Conservation (phyloP, 345 rosid genomes). For the Luvunga scandens region DNA sequence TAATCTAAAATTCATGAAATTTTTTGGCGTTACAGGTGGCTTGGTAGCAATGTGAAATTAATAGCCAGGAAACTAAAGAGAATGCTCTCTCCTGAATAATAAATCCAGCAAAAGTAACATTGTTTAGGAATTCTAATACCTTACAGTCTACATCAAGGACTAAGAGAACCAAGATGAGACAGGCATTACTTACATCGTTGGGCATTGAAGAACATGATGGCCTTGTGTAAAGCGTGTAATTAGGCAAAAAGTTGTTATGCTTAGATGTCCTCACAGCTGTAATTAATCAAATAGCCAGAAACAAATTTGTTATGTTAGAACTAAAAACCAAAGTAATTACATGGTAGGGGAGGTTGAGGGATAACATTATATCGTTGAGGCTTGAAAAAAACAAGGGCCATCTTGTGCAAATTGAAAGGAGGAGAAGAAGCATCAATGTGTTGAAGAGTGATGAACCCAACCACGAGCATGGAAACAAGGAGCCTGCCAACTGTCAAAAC, state of each 20-base stretch:
- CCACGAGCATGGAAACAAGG: conserved; percentile 48
- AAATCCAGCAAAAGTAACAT: too few relatives aligned
- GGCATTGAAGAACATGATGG: conserved; percentile 97
- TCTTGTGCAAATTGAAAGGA: conserved; percentile 68
- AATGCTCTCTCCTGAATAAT: too few relatives aligned
- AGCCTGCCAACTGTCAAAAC: conserved; percentile 82
- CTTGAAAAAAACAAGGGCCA: conserved; percentile 81
- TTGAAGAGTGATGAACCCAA: conserved; percentile 70
- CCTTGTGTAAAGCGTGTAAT: conserved; percentile 92
- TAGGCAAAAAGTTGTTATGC: conserved; percentile 4
- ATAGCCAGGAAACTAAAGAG: not conserved
- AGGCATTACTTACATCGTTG: conserved; percentile 55
- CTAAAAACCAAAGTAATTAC: not conserved
- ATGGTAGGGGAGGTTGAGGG: not conserved
- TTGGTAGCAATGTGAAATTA: not conserved
- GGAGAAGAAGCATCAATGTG: conserved; percentile 55
- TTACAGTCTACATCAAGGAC: too few relatives aligned
- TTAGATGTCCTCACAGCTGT: not conserved
- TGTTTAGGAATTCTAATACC: too few relatives aligned
- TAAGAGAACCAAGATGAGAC: not conserved
- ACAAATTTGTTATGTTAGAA: not conserved
- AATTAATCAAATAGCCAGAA: not conserved
- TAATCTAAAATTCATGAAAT: too few relatives aligned
- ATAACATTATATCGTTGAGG: conserved; percentile 64
- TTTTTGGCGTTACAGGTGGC: too few relatives aligned